Conservation (phyloP, 176 grass and related monocot genomes). For the Musa schizocarpa region DNA sequence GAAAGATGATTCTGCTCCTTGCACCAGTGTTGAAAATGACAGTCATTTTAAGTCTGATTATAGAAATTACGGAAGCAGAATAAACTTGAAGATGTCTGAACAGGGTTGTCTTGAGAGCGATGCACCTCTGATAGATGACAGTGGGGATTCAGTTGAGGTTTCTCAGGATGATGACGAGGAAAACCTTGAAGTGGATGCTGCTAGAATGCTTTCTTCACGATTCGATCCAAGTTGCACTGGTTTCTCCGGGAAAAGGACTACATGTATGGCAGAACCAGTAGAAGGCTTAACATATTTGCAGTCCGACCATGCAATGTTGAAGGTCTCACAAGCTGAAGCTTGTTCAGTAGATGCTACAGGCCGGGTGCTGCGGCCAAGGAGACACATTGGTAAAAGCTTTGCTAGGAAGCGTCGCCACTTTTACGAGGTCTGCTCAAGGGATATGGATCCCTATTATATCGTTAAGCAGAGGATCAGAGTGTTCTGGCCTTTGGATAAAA, state of each 20-base stretch:
- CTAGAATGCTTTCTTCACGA: slow-evolving; percentile 89
- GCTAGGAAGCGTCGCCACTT: slow-evolving; percentile 69
- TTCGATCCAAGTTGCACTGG: slow-evolving; percentile 50
- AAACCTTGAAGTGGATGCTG: slow-evolving; percentile 89
- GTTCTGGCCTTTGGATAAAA: slow-evolving; percentile 95
- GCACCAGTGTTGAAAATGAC: slow-evolving; percentile 31
- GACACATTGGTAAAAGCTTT: slow-evolving; percentile 36
- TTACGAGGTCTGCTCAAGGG: slow-evolving; percentile 60
- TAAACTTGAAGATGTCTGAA: slow-evolving; percentile 19
- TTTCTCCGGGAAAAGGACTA: slow-evolving; percentile 21
- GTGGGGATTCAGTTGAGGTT: slow-evolving; percentile 19
- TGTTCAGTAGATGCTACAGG: slow-evolving; percentile 25
- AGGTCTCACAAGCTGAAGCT: slow-evolving; percentile 26
- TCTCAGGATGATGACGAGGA: slow-evolving; percentile 41
- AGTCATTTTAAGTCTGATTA: slow-evolving; percentile 22
- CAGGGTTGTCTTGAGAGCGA: slow-evolving; percentile 25
- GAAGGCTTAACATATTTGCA: slow-evolving; percentile 11
- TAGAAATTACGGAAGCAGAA: slow-evolving; percentile 26
- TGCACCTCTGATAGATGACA: slow-evolving; percentile 23
- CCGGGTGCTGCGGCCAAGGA: slow-evolving; percentile 43
- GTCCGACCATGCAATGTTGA: slow-evolving; percentile 16
- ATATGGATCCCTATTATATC: slow-evolving; percentile 75
- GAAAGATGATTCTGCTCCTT: slow-evolving; percentile 35
- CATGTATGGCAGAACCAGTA: slow-evolving; percentile 24
- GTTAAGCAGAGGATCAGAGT: slow-evolving; percentile 84